A percentile compares a stretch with the other conserved stretches of the same genome.
Evolutionary conservation across 2,329 filamentous ascomycete species (phyloP).

Genomic region (Sphaerulina musiva): DNA sequence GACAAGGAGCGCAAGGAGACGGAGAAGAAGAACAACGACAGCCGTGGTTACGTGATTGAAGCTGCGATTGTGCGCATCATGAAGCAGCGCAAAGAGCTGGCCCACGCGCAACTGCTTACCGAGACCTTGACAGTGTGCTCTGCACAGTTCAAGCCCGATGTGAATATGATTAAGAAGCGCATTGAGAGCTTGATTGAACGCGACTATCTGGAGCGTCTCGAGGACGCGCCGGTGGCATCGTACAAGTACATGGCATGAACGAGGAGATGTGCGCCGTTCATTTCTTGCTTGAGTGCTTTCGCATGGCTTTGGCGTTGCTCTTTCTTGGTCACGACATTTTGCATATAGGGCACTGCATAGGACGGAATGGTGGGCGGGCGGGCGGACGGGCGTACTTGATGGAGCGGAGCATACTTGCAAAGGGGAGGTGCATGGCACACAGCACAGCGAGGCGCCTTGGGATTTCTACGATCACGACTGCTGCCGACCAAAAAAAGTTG

Average conservation of each 20-base stretch:
- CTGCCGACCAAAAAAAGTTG: neutral
- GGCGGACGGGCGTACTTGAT: neutral
- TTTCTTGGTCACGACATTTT: neutral
- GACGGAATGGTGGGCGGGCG: neutral
- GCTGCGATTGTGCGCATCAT: constrained; percentile 75
- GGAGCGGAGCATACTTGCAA: neutral
- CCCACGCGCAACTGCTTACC: constrained; percentile 61
- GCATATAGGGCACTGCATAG: neutral
- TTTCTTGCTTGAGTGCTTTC: neutral
- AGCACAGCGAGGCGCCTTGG: constrained; percentile 4
- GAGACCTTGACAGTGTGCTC: constrained; percentile 66
- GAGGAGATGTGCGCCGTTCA: neutral
- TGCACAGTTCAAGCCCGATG: constrained; percentile 66
- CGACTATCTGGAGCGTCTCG: constrained; percentile 71
- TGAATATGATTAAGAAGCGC: constrained; percentile 72
- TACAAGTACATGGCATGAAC: constrained; percentile 61
- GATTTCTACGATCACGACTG: neutral
- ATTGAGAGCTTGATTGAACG: constrained; percentile 70
- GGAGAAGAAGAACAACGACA: constrained; percentile 68
- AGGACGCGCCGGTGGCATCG: constrained; percentile 54
- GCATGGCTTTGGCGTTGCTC: constrained; percentile 2
- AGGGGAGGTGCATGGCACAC: neutral
- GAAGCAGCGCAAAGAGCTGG: constrained; percentile 73
- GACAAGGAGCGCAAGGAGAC: constrained; percentile 60
- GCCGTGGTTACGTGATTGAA: constrained; percentile 63